Conservation (phyloP, 768 basidiomycete genomes). For the Lanmaoa pseudosensibilis region DNA sequence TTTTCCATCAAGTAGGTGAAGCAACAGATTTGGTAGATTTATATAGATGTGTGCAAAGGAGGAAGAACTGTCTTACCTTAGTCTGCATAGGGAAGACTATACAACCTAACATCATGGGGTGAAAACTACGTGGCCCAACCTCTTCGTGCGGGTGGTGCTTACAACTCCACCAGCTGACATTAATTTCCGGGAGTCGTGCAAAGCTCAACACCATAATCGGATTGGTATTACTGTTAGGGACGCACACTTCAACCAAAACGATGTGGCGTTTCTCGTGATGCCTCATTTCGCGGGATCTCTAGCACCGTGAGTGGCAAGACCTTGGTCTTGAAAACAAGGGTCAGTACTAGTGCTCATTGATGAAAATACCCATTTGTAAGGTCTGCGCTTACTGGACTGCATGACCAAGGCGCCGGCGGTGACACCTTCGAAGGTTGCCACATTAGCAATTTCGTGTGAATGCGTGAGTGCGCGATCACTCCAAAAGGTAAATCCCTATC, state of each 20-base stretch:
- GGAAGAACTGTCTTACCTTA: not conserved
- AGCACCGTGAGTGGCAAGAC: not conserved
- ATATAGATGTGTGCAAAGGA: not conserved
- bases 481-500: constrained; percentile 24
- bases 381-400: no score
- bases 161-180: not conserved
- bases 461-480: constrained; percentile 25
- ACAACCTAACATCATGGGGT: no score
- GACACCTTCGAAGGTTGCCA: no score
- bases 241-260: not conserved
- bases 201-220: not conserved
- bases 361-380: not conserved
- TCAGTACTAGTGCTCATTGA: not conserved
- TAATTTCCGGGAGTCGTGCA: not conserved
- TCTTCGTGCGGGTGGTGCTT: not conserved
- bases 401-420: not conserved
- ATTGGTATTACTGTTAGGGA: not conserved
- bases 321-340: not conserved
- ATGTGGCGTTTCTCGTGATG: not conserved
- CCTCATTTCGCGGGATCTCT: not conserved
- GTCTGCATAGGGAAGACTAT: not conserved
- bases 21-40: not conserved
- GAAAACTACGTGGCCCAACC: not conserved
- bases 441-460: constrained; percentile 20
- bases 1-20: not conserved